Evolutionary conservation across 2,329 filamentous ascomycete species (phyloP), one percentile per base, ranked within the genome.

Genomic region (Penicillium polonicum): DNA sequence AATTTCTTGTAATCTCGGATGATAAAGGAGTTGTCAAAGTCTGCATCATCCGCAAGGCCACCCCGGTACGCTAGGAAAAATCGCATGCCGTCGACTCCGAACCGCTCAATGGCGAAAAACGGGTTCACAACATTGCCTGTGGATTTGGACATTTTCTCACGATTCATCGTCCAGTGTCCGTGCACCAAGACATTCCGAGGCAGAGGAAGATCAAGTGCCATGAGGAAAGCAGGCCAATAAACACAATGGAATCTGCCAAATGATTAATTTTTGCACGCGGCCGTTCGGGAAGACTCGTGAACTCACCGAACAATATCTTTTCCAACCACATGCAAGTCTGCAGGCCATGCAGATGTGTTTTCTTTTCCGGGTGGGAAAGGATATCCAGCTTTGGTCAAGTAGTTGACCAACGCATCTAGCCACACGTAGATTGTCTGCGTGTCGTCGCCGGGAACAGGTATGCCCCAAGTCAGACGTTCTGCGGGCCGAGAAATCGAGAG

Each of bases 381-480:
- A 70, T 95, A 97, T 15, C 93, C 92, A 1, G 91, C 85, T 61
- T 88, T 91, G 17, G 92, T 96, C 51, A 94, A 78, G 72, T 99
- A 99, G 74, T 97, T 99, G 68, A 97, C 83, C 31, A 99, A 83
- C 1, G 94, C 94, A 76, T 99, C 95, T 0, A 99, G 83, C 94
- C 94, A 99, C 33, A 99, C 95, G 70, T 99, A 99, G 57, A 99
- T 93, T 3, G 92, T 97, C 75, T 97, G 94, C 19, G 80, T 85
- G 0, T 84, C 79, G 68, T 99, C 94, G 52, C 87, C 88, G 0
- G 94, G 94, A 27, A 97, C 94, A 7, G 82, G 86, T 56, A 99
- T 89, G 4, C 94, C 94, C 94, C 94, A 99, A 25, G 80, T 83
- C 41, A 97, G 76, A 48, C 94, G 84, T 54, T 88, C 85, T 4